A percentile compares a stretch with the other conserved stretches of the same genome.
Evolutionary conservation across 2,329 filamentous ascomycete species (phyloP).

Genomic region (Neofusicoccum sp.): DNA sequence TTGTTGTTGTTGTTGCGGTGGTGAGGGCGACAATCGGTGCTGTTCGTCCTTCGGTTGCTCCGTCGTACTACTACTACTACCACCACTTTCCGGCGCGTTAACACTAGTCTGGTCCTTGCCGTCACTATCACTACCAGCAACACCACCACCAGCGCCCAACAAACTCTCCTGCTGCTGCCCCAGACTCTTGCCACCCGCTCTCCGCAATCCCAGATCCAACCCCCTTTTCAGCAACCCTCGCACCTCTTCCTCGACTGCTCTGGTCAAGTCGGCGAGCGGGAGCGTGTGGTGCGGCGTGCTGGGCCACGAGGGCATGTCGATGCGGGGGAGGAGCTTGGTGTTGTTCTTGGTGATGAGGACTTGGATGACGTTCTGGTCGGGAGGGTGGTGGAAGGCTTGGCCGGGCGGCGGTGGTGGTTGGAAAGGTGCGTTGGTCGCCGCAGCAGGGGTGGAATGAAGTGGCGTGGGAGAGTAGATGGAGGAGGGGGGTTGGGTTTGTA

Average conservation of each 20-base stretch:
- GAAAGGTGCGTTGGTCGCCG: background rate
- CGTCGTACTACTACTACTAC: too few species aligned
- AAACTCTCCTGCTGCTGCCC: background rate
- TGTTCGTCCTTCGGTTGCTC: background rate
- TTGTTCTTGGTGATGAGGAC: conserved; percentile 14
- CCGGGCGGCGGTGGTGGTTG: background rate
- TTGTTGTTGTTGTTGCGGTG: background rate
- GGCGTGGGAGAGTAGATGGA: background rate
- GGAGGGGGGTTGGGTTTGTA: background rate
- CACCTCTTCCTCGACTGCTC: background rate
- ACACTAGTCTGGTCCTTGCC: background rate
- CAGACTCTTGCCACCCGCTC: background rate
- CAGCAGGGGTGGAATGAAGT: background rate
- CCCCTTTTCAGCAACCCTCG: conserved; percentile 1
- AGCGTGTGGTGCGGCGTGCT: conserved; percentile 16
- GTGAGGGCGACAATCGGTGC: background rate
- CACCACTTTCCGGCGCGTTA: background rate
- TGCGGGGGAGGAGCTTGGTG: conserved; percentile 13
- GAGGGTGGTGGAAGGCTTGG: background rate
- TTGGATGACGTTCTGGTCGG: conserved; percentile 15
- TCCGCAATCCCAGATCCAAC: background rate
- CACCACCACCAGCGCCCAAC: background rate
- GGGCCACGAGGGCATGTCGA: conserved; percentile 12
- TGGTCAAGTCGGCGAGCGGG: background rate
- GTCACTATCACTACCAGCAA: background rate